Base-by-base conservation (phyloP, 176 grass and related monocot species). In the Oryza meyeriana region DNA sequence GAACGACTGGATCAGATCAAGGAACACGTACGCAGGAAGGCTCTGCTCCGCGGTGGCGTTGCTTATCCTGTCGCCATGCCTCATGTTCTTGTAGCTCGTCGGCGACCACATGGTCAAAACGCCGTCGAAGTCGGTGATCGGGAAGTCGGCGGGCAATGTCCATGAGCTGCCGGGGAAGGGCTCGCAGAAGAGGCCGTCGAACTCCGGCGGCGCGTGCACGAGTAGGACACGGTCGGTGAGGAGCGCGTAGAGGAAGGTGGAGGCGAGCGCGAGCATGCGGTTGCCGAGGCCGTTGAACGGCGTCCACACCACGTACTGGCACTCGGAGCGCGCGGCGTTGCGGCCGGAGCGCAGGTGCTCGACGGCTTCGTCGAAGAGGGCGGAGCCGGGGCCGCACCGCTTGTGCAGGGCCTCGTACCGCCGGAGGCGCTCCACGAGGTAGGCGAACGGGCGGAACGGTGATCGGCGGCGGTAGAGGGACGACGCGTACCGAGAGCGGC, bases 181-280 rank as follows among this genome's bases (percentile, higher is more conserved):
- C 41, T 97, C 86, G 58, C 95, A 97, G 85, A 97, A 97, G 50
- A 97, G 81, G 71, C 85, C 75, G 29, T 76, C 29, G 42, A 88
- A 73, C 10, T 92, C 87, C 4, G 11, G 50, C 4, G 83, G 18
- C 42, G 69, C 67, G 70, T 83, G 86, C 42, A 92, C 57, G 25
- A 97, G 82, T 11, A 97, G 82, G 27, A 94, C 89, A 16, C 92
- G 84, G 42, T 90, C 65, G 69, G 88, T 92, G 78, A 97, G 94
- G n/a, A 97, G 87, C 81, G 92, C 86, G 76, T 90, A 92, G 17
- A 97, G 83, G 71, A 97, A 94, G n/a, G 92, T 83, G 25, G 89
- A 97, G 24, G 17, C 77, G 58, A 97, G 79, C 66, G 87, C 79
- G 3, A 94, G 42, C 79, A 97, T 90, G 57, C 87, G 84, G 76